Conservation (phyloP, 129 eudicot species). For the Lactuca sativa region DNA sequence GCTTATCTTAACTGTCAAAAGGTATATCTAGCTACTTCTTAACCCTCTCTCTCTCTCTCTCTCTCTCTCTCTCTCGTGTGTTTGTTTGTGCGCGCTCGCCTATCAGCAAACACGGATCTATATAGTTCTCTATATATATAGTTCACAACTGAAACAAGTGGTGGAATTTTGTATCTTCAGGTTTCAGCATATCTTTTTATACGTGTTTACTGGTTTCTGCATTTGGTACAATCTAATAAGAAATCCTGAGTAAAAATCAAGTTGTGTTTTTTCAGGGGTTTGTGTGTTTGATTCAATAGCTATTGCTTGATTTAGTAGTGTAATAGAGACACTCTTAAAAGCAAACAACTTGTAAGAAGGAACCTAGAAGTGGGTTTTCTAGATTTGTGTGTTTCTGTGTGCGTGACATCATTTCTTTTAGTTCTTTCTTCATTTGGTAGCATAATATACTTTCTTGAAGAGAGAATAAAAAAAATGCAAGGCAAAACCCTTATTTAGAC, state of each 20-base stretch:
- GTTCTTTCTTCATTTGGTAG: slow-evolving; percentile 44
- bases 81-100: neutral
- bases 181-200: neutral
- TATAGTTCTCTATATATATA: neutral
- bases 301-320: slow-evolving; percentile 33
- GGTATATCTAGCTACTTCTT: slow-evolving; percentile 35
- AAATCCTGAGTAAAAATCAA: slow-evolving; percentile 10
- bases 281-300: slow-evolving; percentile 20
- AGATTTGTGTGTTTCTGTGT: slow-evolving; percentile 17
- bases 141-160: slow-evolving; percentile 1
- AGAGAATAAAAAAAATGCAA: slow-evolving; percentile 6
- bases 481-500: neutral
- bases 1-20: slow-evolving; percentile 89
- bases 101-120: neutral
- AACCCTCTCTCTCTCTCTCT: neutral
- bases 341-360: slow-evolving; percentile 11
- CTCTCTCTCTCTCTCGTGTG: neutral
- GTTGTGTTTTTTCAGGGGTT: neutral
- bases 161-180: slow-evolving; percentile 18
- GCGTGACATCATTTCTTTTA: slow-evolving; percentile 37
- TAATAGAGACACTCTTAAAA: neutral
- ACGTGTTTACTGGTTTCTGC: neutral
- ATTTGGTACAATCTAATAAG: neutral
- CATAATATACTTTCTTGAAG: slow-evolving; percentile 20
- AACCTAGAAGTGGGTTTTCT: slow-evolving; percentile 18